Conservation (phyloP, 2,329 filamentous ascomycete species). For the Tothia fuscella region DNA sequence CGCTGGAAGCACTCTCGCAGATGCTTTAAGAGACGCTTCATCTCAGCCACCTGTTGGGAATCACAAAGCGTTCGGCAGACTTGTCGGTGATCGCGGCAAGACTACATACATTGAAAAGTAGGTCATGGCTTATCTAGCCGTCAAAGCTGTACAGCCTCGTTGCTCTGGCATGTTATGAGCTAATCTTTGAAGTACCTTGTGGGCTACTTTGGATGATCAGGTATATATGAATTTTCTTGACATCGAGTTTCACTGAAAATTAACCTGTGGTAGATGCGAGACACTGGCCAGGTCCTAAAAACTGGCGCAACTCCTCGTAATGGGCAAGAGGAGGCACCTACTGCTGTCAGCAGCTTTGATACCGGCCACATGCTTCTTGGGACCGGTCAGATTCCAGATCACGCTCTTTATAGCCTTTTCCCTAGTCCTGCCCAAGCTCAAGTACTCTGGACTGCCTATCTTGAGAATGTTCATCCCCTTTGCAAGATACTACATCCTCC, state of each 20-base stretch:
- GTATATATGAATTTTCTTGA: neutral
- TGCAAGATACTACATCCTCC: slow-evolving; percentile 9
- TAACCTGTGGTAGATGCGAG: neutral
- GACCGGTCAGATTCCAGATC: neutral
- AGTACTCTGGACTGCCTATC: neutral
- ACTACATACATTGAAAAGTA: slow-evolving; percentile 7
- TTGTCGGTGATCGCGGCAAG: slow-evolving; percentile 1
- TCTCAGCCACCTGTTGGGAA: neutral
- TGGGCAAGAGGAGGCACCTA: neutral
- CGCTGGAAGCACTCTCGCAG: slow-evolving; percentile 2
- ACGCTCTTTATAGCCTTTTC: neutral
- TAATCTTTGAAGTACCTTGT: neutral
- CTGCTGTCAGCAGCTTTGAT: neutral
- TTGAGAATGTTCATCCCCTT: slow-evolving; percentile 8
- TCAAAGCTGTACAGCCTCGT: neutral
- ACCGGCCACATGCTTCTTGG: slow-evolving; percentile 5
- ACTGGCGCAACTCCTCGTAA: no score
- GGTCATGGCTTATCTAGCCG: neutral
- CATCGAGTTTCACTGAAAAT: neutral
- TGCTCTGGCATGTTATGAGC: neutral
- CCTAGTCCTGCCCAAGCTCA: neutral
- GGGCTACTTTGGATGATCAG: slow-evolving; percentile 2
- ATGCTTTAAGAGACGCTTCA: neutral
- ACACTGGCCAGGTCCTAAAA: slow-evolving; percentile 4
- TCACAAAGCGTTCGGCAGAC: no score